phyloP scores from a whole-genome alignment of 2,329 filamentous ascomycete species.

The Dryadomyces quercivorus region DNA sequence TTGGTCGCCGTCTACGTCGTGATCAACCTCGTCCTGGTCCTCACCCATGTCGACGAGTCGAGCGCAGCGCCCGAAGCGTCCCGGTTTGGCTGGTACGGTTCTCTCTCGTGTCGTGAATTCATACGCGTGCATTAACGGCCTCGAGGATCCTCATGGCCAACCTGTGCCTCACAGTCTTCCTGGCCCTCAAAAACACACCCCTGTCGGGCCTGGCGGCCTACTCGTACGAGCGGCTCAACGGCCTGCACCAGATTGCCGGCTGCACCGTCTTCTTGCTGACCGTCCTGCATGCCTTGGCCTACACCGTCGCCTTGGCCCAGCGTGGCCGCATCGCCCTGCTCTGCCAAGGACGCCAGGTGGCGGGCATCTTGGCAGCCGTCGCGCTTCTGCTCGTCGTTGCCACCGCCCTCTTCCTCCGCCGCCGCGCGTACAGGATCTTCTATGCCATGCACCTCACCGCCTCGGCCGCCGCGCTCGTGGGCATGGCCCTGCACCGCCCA shows the following conservation, averaged over 20 bases:
- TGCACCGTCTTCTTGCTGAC: conserved; percentile 33
- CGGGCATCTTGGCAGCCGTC: conserved; percentile 34
- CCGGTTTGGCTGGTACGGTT: conserved; percentile 21
- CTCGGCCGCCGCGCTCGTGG: conserved; percentile 35
- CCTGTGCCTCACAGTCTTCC: conserved; percentile 36
- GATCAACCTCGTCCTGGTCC: conserved; percentile 17
- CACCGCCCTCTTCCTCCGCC: conserved; percentile 30
- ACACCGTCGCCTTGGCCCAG: conserved; percentile 27
- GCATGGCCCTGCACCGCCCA: conserved; percentile 39
- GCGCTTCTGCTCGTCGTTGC: conserved; percentile 32
- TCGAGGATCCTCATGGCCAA: conserved; percentile 25
- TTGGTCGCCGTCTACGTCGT: conserved; percentile 18
- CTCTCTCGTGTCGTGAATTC: too few relatives aligned
- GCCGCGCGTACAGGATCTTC: conserved; percentile 41
- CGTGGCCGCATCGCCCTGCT: conserved; percentile 19
- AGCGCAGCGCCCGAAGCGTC: conserved; percentile 13
- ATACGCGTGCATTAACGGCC: neutral
- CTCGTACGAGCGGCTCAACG: conserved; percentile 47
- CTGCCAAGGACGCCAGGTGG: conserved; percentile 26
- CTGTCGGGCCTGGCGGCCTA: conserved; percentile 38
- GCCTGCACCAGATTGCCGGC: conserved; percentile 41
- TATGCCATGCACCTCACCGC: conserved; percentile 38
- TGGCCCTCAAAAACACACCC: conserved; percentile 47
- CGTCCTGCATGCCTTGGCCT: conserved; percentile 32
- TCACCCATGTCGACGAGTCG: conserved; percentile 18